Conservation (phyloP, 1,139 yeast species). For the Yamadazyma spencermartinsiae region DNA sequence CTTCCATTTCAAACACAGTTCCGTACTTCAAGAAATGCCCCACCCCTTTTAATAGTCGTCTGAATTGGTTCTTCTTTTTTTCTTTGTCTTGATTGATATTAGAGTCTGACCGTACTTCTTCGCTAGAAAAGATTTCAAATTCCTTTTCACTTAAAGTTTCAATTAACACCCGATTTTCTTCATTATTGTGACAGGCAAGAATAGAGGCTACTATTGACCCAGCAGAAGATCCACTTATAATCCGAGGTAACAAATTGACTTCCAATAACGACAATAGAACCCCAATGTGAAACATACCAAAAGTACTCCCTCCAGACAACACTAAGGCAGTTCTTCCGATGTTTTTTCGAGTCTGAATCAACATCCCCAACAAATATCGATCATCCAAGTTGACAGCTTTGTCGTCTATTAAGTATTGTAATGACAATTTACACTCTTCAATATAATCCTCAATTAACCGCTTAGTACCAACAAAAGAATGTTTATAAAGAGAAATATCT, state of each 20-base stretch:
- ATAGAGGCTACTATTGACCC: constrained; percentile 95
- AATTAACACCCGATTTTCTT: constrained; percentile 63
- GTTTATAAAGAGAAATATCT: constrained; percentile 71
- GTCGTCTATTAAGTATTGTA: constrained; percentile 49
- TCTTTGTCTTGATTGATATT: constrained; percentile 7
- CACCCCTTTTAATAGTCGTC: constrained; percentile 30
- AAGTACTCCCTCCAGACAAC: constrained; percentile 92
- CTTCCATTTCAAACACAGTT: constrained; percentile 80
- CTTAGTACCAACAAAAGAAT: constrained; percentile 86
- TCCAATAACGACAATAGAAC: constrained; percentile 79
- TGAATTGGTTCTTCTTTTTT: constrained; percentile 45
- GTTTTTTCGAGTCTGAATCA: constrained; percentile 85
- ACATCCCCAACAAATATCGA: constrained; percentile 67
- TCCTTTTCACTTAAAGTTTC: constrained; percentile 54
- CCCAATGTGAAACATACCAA: constrained; percentile 92
- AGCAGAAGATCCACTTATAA: constrained; percentile 94
- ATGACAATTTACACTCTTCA: constrained; percentile 67
- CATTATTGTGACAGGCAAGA: constrained; percentile 76
- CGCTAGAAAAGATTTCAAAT: constrained; percentile 61
- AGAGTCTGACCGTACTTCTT: constrained; percentile 1
- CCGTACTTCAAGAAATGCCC: constrained; percentile 73
- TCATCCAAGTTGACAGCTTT: constrained; percentile 60
- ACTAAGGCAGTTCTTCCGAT: constrained; percentile 93
- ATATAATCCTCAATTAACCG: constrained; percentile 78
- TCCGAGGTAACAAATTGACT: constrained; percentile 74